Conservation (phyloP, 2,329 filamentous ascomycete genomes). For the Aspergillus nomiae region DNA sequence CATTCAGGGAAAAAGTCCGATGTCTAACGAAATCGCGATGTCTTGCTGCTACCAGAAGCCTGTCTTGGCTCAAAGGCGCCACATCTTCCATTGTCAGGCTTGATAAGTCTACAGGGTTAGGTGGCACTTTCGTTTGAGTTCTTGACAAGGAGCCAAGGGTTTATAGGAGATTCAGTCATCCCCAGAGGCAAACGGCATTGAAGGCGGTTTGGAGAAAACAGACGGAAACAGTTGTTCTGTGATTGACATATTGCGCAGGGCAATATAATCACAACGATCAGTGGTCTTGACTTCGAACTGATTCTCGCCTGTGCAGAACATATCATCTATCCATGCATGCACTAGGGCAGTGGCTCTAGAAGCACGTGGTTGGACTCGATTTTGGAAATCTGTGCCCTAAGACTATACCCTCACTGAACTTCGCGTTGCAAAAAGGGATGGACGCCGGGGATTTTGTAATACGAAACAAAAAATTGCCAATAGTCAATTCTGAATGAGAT, state of each 20-base stretch:
- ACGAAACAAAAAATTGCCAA: no score
- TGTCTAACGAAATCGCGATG: neutral
- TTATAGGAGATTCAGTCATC: no score
- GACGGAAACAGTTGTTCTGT: neutral
- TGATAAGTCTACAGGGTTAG: neutral
- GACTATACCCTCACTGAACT: no score
- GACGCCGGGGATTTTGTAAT: no score
- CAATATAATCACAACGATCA: neutral
- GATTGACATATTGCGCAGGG: neutral
- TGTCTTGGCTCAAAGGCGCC: neutral
- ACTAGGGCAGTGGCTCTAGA: no score
- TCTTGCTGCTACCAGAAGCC: neutral
- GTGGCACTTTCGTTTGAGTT: neutral
- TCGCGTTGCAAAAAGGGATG: no score
- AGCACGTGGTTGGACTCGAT: no score
- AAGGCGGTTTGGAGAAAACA: no score
- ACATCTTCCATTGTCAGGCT: neutral
- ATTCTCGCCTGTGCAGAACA: neutral
- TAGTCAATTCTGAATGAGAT: no score
- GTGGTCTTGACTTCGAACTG: neutral
- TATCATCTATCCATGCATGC: no score
- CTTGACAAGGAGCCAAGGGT: neutral
- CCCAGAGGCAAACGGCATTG: no score
- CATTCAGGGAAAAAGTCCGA: rapidly evolving
- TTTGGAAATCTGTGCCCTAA: no score